phyloP scores from a whole-genome alignment of 129 eudicot genomes.

The Flaveria robusta region DNA sequence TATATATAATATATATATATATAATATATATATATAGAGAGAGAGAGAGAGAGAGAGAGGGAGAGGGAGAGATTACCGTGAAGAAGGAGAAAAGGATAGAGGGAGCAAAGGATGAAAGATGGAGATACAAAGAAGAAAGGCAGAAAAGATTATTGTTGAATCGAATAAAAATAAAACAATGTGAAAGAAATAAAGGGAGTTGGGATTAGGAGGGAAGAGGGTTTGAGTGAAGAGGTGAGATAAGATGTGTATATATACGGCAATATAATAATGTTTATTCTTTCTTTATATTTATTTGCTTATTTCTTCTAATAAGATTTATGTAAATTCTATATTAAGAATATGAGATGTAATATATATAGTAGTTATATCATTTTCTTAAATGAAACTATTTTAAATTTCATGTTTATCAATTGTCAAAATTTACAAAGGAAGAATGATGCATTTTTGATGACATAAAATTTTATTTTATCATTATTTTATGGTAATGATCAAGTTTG shows the following conservation, averaged over 20 bases:
- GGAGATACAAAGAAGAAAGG: constrained; percentile 26
- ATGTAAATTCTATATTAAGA: constrained; percentile 16
- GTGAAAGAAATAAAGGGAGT: constrained; percentile 29
- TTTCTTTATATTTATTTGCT: neutral
- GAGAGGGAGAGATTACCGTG: constrained; percentile 48
- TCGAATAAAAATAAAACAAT: neutral
- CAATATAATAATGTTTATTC: constrained; percentile 8
- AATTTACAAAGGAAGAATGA: neutral
- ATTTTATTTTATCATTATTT: neutral
- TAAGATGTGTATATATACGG: constrained; percentile 18
- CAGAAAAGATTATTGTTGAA: constrained; percentile 11
- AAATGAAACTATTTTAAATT: neutral
- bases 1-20: too few relatives aligned
- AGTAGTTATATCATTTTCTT: neutral
- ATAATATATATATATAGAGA: too few relatives aligned
- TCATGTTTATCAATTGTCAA: constrained; percentile 4
- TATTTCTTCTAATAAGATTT: neutral
- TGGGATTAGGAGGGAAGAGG: constrained; percentile 35
- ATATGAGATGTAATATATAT: neutral
- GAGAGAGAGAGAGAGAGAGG: constrained; percentile 10
- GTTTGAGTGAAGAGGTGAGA: constrained; percentile 46
- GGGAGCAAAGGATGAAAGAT: constrained; percentile 51
- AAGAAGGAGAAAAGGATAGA: constrained; percentile 53
- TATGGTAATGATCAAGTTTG: too few relatives aligned
- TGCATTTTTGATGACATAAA: neutral